A percentile compares a stretch with the other conserved stretches of the same genome.
Evolutionary conservation across 2,329 filamentous ascomycete genomes (phyloP).

Genomic region (Scedosporium minutisporum): DNA sequence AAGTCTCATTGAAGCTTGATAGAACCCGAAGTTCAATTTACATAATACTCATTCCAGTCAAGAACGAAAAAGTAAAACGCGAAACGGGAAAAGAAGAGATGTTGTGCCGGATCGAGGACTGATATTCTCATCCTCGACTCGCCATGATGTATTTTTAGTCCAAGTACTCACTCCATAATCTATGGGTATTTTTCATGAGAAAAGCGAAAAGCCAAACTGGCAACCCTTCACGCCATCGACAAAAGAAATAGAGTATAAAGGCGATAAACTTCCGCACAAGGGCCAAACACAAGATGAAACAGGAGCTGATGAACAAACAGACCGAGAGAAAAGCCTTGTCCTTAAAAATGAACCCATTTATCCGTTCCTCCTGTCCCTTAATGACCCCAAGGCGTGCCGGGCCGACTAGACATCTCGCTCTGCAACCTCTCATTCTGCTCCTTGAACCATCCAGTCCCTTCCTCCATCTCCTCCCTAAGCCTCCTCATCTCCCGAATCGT

Average conservation of each 20-base stretch:
- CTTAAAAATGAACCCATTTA: too few species aligned
- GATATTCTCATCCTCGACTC: not conserved
- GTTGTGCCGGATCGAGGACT: not conserved
- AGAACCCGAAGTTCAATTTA: too few species aligned
- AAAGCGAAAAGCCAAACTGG: not conserved
- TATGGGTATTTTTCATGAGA: slow-evolving; percentile 1
- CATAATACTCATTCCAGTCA: too few species aligned
- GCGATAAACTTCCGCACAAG: not conserved
- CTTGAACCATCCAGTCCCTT: slow-evolving; percentile 35
- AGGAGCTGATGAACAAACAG: too few species aligned
- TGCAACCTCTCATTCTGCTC: slow-evolving; percentile 34
- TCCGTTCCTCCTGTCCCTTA: slow-evolving; percentile 4
- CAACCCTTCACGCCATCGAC: slow-evolving; percentile 1
- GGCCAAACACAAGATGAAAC: too few species aligned
- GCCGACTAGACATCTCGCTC: slow-evolving; percentile 23
- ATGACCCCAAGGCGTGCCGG: slow-evolving; percentile 24
- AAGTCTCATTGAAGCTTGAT: not conserved
- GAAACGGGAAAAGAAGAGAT: not conserved
- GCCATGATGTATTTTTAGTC: not conserved
- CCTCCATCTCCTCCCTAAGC: slow-evolving; percentile 34
- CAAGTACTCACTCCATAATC: slow-evolving; percentile 1
- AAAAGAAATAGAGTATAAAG: slow-evolving; percentile 9
- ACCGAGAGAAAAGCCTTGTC: too few species aligned
- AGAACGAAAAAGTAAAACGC: not conserved
- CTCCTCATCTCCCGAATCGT: slow-evolving; percentile 29